These are phyloP conservation scores for Juglanconis oblonga DNA, from an alignment of 2,329 filamentous ascomycete species.

Conservation along the genomic window DNA sequence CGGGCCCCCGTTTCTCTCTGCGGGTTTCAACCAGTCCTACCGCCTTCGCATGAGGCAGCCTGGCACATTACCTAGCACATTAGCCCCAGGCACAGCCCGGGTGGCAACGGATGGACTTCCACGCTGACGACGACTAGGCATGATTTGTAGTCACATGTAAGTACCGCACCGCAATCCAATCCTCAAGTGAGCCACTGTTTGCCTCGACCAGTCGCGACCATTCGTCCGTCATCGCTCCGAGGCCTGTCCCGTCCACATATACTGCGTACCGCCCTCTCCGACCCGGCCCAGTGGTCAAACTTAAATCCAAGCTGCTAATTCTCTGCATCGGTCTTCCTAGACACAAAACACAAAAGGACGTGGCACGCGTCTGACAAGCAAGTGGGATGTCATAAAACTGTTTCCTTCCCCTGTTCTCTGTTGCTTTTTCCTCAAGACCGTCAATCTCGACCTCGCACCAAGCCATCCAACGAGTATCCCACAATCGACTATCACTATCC, in stretches of 20 bases:
- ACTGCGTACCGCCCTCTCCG: too few species aligned
- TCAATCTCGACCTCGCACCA: neutral
- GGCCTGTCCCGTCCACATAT: neutral
- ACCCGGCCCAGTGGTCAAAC: slow-evolving; percentile 1
- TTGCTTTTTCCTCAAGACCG: neutral
- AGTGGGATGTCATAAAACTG: neutral
- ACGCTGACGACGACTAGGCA: neutral
- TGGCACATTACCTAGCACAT: neutral
- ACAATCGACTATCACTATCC: neutral
- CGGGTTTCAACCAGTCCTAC: neutral
- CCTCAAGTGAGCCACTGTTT: neutral
- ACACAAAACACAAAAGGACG: neutral
- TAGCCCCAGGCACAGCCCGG: slow-evolving; percentile 1
- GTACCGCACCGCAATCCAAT: neutral
- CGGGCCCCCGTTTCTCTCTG: too few species aligned
- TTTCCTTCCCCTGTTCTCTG: neutral
- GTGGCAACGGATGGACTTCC: neutral
- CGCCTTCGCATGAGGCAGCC: neutral
- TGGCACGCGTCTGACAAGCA: neutral
- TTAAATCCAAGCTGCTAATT: neutral
- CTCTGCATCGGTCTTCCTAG: neutral
- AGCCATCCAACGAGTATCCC: neutral
- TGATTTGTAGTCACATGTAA: slow-evolving; percentile 5
- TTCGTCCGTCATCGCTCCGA: neutral
- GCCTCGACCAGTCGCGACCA: neutral